Evolutionary conservation across 345 rosid genomes (phyloP).

Genomic region (Eucalyptus marginata): DNA sequence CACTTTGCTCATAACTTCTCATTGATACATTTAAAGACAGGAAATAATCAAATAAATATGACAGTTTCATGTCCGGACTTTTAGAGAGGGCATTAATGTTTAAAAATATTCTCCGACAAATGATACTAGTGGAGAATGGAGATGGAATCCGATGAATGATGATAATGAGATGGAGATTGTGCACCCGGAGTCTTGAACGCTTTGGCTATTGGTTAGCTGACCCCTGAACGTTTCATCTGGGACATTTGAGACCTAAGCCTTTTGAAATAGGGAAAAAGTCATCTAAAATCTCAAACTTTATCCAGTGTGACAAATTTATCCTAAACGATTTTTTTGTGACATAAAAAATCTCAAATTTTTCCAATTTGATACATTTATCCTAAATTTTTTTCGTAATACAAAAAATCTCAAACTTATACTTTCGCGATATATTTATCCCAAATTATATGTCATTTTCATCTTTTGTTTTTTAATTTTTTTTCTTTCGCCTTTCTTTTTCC

Average conservation of each 20-base stretch:
- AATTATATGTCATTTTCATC: too few relatives aligned
- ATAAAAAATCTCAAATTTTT: too few relatives aligned
- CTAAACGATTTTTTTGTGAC: too few relatives aligned
- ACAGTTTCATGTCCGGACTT: not conserved
- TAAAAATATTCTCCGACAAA: not conserved
- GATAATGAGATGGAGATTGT: not conserved
- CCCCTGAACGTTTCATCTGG: not conserved
- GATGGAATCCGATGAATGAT: not conserved
- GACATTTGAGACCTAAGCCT: not conserved
- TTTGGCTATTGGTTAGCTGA: not conserved
- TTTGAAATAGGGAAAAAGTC: too few relatives aligned
- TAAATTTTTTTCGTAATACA: too few relatives aligned
- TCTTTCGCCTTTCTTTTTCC: too few relatives aligned
- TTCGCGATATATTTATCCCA: too few relatives aligned
- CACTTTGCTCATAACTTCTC: not conserved
- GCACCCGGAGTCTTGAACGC: not conserved
- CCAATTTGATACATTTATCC: too few relatives aligned
- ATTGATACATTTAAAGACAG: not conserved
- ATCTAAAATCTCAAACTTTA: too few relatives aligned
- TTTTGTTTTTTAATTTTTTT: too few relatives aligned
- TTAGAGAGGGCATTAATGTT: not conserved
- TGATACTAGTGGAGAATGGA: not conserved
- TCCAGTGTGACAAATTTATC: too few relatives aligned
- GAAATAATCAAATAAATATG: not conserved
- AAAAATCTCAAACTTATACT: too few relatives aligned